Evolutionary conservation across 768 basidiomycete species (phyloP).

Genomic region (Tubosaeta sp.): DNA sequence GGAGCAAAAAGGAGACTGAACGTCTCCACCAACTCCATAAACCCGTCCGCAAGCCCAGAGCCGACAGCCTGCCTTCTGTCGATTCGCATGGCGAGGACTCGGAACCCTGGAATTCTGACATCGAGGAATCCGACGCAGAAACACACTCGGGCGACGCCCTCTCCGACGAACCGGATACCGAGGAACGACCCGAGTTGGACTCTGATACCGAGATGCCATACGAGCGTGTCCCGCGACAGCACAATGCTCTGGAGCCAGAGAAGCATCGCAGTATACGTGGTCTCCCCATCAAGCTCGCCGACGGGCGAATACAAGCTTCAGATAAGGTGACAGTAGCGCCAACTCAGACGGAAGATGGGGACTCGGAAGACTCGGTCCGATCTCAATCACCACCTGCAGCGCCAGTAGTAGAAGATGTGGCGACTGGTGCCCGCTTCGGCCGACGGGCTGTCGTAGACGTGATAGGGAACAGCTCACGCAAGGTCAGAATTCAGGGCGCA

Average conservation of each 20-base stretch:
- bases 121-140: constrained; percentile 33
- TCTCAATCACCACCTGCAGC: constrained; percentile 25
- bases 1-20: constrained; percentile 82
- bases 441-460: constrained; percentile 73
- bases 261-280: constrained; percentile 52
- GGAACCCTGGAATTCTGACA: constrained; percentile 44
- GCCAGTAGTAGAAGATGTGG: constrained; percentile 57
- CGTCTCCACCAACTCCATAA: constrained; percentile 65
- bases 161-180: background rate
- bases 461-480: constrained; percentile 60
- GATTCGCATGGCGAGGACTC: constrained; percentile 64
- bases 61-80: constrained; percentile 65
- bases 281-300: constrained; percentile 82
- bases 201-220: constrained; percentile 76
- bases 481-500: constrained; percentile 65
- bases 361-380: constrained; percentile 35
- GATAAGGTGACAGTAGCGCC: constrained; percentile 30
- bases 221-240: constrained; percentile 58
- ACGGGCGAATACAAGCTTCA: constrained; percentile 70
- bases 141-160: constrained; percentile 8
- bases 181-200: constrained; percentile 16
- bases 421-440: constrained; percentile 87
- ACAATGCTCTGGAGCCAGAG: constrained; percentile 41
- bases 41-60: constrained; percentile 41
- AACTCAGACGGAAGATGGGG: constrained; percentile 25